phyloP scores from a whole-genome alignment of 140 eudicot genomes.

The Anethum foeniculum region DNA sequence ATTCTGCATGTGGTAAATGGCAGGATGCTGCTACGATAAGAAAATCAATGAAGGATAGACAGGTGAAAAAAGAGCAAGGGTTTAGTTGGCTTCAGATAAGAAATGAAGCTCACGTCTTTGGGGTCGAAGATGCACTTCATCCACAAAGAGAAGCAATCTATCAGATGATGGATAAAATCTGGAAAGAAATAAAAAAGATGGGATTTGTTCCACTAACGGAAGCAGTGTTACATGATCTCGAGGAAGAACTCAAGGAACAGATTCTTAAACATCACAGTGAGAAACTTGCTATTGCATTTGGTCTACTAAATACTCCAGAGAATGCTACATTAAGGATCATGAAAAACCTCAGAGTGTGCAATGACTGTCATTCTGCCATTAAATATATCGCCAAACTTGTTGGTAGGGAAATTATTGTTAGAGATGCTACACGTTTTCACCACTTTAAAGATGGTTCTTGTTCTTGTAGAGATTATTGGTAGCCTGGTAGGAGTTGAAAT shows the following conservation, averaged over 20 bases:
- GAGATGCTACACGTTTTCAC: slow-evolving; percentile 51
- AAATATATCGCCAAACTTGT: slow-evolving; percentile 43
- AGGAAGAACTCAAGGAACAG: slow-evolving; percentile 46
- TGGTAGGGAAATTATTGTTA: slow-evolving; percentile 44
- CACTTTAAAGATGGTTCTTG: slow-evolving; percentile 46
- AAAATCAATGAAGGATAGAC: slow-evolving; percentile 41
- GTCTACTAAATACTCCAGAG: slow-evolving; percentile 37
- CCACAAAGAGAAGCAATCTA: slow-evolving; percentile 42
- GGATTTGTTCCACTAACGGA: slow-evolving; percentile 43
- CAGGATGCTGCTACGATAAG: slow-evolving; percentile 53
- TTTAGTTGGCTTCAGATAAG: slow-evolving; percentile 66
- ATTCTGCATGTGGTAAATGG: slow-evolving; percentile 61
- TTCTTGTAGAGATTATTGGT: slow-evolving; percentile 42
- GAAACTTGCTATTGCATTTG: slow-evolving; percentile 47
- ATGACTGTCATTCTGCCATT: slow-evolving; percentile 45
- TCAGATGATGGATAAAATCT: slow-evolving; percentile 37
- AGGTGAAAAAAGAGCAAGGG: slow-evolving; percentile 68
- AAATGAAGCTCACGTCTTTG: slow-evolving; percentile 57
- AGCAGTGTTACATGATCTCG: slow-evolving; percentile 53
- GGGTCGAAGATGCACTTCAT: slow-evolving; percentile 61
- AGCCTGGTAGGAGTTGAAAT: slow-evolving; percentile 24
- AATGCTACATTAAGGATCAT: slow-evolving; percentile 40
- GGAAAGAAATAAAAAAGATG: slow-evolving; percentile 44
- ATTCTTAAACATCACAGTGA: slow-evolving; percentile 48
- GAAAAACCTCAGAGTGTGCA: slow-evolving; percentile 50